phyloP scores from a whole-genome alignment of 805 yeast species.

The Starmerella asiatica region DNA sequence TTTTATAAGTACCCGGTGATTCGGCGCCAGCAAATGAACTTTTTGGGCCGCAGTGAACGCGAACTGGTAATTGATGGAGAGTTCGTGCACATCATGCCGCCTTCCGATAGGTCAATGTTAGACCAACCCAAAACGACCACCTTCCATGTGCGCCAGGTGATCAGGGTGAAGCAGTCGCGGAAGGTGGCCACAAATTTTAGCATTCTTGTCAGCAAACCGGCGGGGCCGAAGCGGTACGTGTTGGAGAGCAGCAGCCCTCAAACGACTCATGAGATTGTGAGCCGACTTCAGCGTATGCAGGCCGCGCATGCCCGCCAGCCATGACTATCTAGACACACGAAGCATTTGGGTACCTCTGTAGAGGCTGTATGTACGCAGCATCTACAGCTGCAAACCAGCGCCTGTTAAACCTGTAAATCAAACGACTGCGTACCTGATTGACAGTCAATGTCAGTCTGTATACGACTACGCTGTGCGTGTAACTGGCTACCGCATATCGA shows the following conservation, averaged over 20 bases:
- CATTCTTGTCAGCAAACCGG: slow-evolving; percentile 55
- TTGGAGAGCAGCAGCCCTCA: slow-evolving; percentile 54
- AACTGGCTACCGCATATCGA: no score
- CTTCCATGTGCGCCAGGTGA: slow-evolving; percentile 68
- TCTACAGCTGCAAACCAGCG: no score
- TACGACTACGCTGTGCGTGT: no score
- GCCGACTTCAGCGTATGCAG: slow-evolving; percentile 33
- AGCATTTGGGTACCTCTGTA: no score
- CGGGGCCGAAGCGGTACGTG: slow-evolving; percentile 69
- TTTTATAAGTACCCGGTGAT: slow-evolving; percentile 78
- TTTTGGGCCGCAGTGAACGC: slow-evolving; percentile 67
- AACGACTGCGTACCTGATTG: no score
- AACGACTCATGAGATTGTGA: slow-evolving; percentile 63
- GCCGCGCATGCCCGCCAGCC: no score
- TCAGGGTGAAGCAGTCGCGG: slow-evolving; percentile 59
- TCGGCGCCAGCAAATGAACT: slow-evolving; percentile 77
- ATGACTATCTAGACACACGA: no score
- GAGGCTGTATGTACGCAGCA: no score
- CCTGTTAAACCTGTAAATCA: no score
- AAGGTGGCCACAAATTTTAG: slow-evolving; percentile 71
- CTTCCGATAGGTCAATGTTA: slow-evolving; percentile 62
- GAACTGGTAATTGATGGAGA: slow-evolving; percentile 88
- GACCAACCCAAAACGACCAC: slow-evolving; percentile 70
- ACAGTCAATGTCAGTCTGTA: no score
- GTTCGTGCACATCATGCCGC: slow-evolving; percentile 75